phyloP scores from a whole-genome alignment of 2,329 filamentous ascomycete species.

The Aspergillus hiratsukae region DNA sequence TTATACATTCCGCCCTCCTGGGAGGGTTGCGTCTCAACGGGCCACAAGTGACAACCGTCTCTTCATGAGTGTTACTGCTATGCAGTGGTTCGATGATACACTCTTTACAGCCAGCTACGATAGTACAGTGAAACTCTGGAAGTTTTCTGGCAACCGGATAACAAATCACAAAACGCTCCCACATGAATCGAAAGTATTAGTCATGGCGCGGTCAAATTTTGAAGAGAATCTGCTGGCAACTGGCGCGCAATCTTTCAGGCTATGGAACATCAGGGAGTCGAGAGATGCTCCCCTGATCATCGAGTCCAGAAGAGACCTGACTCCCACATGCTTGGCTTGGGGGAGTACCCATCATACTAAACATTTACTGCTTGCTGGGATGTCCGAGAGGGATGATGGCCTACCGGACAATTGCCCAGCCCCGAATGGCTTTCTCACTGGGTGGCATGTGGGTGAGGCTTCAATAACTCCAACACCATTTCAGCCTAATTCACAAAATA shows the following conservation, averaged over 20 bases:
- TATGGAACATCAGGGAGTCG: conserved; percentile 29
- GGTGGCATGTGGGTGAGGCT: conserved; percentile 49
- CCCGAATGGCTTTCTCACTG: conserved; percentile 47
- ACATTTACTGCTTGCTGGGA: conserved; percentile 51
- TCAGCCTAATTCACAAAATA: conserved; percentile 46
- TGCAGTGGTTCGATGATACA: conserved; percentile 47
- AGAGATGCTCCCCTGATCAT: conserved; percentile 26
- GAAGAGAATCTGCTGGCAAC: conserved; percentile 44
- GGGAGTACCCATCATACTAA: conserved; percentile 35
- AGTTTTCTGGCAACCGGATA: conserved; percentile 27
- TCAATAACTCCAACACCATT: conserved; percentile 35
- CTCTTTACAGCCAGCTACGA: conserved; percentile 56
- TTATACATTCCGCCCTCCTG: conserved; percentile 38
- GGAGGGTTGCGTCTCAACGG: conserved; percentile 39
- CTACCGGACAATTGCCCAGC: conserved; percentile 20
- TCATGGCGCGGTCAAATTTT: conserved; percentile 46
- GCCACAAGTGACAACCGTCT: conserved; percentile 48
- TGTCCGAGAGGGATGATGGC: conserved; percentile 41
- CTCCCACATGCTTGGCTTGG: conserved; percentile 48
- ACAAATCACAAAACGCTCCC: conserved; percentile 33
- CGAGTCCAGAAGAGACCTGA: conserved; percentile 28
- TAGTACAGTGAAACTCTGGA: conserved; percentile 54
- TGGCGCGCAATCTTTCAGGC: conserved; percentile 36
- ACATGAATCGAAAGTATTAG: conserved; percentile 48
- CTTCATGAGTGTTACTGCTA: conserved; percentile 54